Conservation (phyloP, 2,329 filamentous ascomycete genomes). For the Pseudogymnoascus sp. region DNA sequence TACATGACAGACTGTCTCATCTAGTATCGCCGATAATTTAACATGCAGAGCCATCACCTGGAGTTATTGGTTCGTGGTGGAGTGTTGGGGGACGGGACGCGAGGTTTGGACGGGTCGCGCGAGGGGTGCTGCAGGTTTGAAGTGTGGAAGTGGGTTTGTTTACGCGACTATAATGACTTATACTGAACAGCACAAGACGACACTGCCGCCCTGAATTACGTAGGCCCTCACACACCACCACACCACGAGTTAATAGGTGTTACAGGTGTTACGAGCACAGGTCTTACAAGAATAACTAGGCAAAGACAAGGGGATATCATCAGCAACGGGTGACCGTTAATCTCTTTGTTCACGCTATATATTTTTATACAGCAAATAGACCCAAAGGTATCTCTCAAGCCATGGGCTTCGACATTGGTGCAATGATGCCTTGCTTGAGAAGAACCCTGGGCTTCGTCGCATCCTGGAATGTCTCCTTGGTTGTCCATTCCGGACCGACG, state of each 20-base stretch:
- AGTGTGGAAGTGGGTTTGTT: not conserved
- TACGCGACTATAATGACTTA: slow-evolving; percentile 1
- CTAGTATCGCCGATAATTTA: not conserved
- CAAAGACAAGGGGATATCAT: not conserved
- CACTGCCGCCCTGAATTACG: not conserved
- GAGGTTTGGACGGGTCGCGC: not conserved
- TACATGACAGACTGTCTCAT: slow-evolving; percentile 1
- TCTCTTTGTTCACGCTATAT: not conserved
- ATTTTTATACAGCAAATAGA: not conserved
- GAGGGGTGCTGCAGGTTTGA: not conserved
- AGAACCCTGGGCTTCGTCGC: slow-evolving; percentile 82
- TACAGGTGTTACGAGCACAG: not conserved
- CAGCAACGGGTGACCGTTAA: not conserved
- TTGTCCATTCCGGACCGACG: slow-evolving; percentile 89
- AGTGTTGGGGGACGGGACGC: not conserved
- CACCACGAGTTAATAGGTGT: not conserved
- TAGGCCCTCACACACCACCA: not conserved
- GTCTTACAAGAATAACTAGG: slow-evolving; percentile 2
- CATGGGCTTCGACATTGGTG: slow-evolving; percentile 72
- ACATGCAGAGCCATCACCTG: not conserved
- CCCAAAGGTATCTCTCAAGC: not conserved
- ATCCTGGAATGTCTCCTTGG: slow-evolving; percentile 90
- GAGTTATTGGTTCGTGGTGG: not conserved
- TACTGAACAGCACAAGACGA: not conserved
- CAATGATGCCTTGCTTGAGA: slow-evolving; percentile 84